phyloP scores from a whole-genome alignment of 495 filamentous ascomycete species.

The Penicillium manginii region DNA sequence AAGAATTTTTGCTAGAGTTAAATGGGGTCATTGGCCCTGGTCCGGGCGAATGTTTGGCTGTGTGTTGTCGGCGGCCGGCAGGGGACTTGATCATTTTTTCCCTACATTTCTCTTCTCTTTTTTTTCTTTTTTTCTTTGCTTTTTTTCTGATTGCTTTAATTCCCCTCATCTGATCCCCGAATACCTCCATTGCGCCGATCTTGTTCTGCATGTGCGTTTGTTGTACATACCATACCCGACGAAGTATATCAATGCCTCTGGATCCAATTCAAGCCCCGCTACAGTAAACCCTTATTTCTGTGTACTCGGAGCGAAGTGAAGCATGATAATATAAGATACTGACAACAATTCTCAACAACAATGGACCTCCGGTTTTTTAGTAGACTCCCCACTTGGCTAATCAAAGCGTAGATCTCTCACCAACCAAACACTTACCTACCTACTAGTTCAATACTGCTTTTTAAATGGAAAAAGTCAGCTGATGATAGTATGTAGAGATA shows the following conservation, averaged over 20 bases:
- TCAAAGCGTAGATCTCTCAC: too few relatives aligned
- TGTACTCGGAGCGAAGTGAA: too few relatives aligned
- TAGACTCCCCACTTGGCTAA: too few relatives aligned
- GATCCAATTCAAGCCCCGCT: background rate
- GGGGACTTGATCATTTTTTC: background rate
- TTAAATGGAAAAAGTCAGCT: too few relatives aligned
- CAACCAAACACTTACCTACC: too few relatives aligned
- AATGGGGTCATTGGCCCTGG: background rate
- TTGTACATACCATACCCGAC: slow-evolving; percentile 13
- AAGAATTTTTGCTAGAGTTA: background rate
- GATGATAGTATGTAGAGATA: too few relatives aligned
- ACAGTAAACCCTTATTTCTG: too few relatives aligned
- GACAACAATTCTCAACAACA: too few relatives aligned
- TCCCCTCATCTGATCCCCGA: slow-evolving; percentile 7
- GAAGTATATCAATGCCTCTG: slow-evolving; percentile 4
- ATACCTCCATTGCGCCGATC: slow-evolving; percentile 9
- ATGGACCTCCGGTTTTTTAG: too few relatives aligned
- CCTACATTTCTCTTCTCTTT: background rate
- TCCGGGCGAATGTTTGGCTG: background rate
- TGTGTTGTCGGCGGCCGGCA: background rate
- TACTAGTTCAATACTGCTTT: too few relatives aligned
- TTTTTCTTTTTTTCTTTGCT: background rate
- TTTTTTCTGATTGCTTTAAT: background rate
- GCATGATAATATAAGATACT: too few relatives aligned
- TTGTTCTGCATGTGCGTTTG: slow-evolving; percentile 2